Evolutionary conservation across 176 grass and related monocot species (phyloP).

Genomic region (Musa itinerans): DNA sequence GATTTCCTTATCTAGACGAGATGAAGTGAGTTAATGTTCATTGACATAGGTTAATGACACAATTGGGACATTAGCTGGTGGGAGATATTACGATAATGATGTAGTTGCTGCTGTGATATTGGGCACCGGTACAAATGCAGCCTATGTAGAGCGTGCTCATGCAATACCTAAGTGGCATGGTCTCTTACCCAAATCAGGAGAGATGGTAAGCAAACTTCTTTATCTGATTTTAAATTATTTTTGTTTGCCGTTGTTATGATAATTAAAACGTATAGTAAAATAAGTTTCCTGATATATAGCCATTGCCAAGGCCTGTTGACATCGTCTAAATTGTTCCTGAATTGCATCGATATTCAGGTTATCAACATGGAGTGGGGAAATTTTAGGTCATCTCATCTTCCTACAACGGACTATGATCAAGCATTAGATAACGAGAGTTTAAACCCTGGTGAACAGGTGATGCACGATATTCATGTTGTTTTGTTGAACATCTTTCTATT

Average conservation of each 20-base stretch:
- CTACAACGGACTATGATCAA: conserved; percentile 68
- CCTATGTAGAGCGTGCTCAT: conserved; percentile 52
- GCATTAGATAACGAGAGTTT: conserved; percentile 76
- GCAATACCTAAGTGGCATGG: conserved; percentile 73
- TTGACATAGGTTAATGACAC: conserved; percentile 49
- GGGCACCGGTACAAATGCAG: conserved; percentile 78
- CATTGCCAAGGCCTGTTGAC: not conserved
- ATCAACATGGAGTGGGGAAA: conserved; percentile 94
- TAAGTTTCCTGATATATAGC: not conserved
- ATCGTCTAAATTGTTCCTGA: not conserved
- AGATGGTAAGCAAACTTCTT: conserved; percentile 40
- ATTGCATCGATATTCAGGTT: conserved; percentile 34
- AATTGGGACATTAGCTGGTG: conserved; percentile 50
- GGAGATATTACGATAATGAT: conserved; percentile 63
- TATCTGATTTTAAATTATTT: not conserved
- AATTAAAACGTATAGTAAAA: not conserved
- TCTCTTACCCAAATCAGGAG: conserved; percentile 39
- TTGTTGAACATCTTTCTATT: not conserved
- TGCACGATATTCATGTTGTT: not conserved
- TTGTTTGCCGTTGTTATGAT: not conserved
- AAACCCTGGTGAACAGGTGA: conserved; percentile 82
- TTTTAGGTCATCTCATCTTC: conserved; percentile 71
- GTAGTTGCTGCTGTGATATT: conserved; percentile 58
- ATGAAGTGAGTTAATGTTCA: not conserved
- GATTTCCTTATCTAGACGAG: not conserved